Conservation (phyloP, 768 basidiomycete genomes). For the Daedaleopsis nitida region DNA sequence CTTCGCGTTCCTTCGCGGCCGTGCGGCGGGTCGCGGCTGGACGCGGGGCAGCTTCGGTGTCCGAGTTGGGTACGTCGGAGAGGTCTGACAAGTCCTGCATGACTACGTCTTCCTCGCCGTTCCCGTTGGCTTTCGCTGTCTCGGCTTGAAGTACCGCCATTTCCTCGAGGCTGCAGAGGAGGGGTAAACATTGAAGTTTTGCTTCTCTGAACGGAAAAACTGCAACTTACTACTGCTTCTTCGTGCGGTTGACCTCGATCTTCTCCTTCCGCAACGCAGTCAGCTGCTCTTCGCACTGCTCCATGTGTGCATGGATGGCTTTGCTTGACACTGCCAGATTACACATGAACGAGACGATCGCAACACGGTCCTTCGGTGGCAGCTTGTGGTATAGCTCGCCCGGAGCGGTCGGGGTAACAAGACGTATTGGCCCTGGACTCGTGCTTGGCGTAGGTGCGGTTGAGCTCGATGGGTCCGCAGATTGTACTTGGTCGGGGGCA, state of each 20-base stretch:
- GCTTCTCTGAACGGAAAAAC: not conserved
- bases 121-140: slow-evolving; percentile 35
- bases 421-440: slow-evolving; percentile 43
- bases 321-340: slow-evolving; percentile 91
- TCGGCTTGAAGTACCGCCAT: slow-evolving; percentile 68
- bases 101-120: slow-evolving; percentile 50
- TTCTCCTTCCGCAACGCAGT: slow-evolving; percentile 95
- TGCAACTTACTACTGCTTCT: slow-evolving; percentile 79
- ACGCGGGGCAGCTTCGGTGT: slow-evolving; percentile 62
- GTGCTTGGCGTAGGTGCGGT: slow-evolving; percentile 47
- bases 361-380: slow-evolving; percentile 77
- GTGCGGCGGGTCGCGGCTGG: slow-evolving; percentile 48
- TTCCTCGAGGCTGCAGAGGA: slow-evolving; percentile 60
- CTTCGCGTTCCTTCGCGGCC: slow-evolving; percentile 77
- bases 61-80: slow-evolving; percentile 68
- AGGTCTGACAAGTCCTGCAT: slow-evolving; percentile 73
- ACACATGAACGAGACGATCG: slow-evolving; percentile 85
- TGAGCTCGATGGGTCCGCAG: slow-evolving; percentile 46
- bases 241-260: slow-evolving; percentile 89
- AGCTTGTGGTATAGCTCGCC: slow-evolving; percentile 72
- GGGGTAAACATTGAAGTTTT: too few relatives aligned
- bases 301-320: slow-evolving; percentile 85
- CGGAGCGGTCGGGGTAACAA: slow-evolving; percentile 53
- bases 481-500: slow-evolving; percentile 50
- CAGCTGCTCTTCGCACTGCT: slow-evolving; percentile 84